These are phyloP conservation scores for Centella asiatica DNA, from an alignment of 129 eudicot genomes.

Conservation along the genomic window DNA sequence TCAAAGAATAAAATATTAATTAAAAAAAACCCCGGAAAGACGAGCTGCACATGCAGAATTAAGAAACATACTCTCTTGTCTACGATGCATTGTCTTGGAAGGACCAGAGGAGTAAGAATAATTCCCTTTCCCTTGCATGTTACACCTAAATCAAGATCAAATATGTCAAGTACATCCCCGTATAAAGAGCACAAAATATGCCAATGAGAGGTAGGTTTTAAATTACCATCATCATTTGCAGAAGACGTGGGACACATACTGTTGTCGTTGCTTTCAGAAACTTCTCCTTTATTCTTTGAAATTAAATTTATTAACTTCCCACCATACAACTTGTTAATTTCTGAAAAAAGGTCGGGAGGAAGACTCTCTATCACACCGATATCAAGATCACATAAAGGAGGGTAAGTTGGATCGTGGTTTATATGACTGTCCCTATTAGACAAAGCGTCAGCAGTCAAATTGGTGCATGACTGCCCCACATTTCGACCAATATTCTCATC, in stretches of 20 bases:
- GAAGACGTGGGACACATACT: conserved; percentile 11
- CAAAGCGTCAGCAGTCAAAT: conserved; percentile 13
- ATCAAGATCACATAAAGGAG: conserved; percentile 70
- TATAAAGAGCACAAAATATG: background rate
- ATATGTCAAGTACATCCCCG: background rate
- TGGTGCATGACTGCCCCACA: conserved; percentile 23
- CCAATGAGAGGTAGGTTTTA: background rate
- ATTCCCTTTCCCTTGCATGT: conserved; percentile 10
- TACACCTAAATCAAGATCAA: conserved; percentile 14
- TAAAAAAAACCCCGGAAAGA: background rate
- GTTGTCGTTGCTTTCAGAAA: conserved; percentile 10
- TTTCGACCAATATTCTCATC: conserved; percentile 17
- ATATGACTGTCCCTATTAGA: conserved; percentile 26
- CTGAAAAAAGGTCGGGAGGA: conserved; percentile 76
- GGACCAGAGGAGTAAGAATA: conserved; percentile 3
- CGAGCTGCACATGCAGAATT: background rate
- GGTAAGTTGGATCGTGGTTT: conserved; percentile 31
- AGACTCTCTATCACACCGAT: conserved; percentile 61
- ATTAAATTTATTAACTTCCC: conserved; percentile 49
- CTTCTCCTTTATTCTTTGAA: conserved; percentile 31
- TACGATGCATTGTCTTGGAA: background rate
- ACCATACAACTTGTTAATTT: conserved; percentile 62
- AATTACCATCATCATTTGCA: conserved; percentile 32
- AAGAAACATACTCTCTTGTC: conserved; percentile 15
- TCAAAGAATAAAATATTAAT: background rate